Percentiles rank a stretch among this genome's conserved stretches.
Evolutionary conservation across 1,284 basidiomycete genomes (phyloP).

Genomic region (Irpex rosettiformis): DNA sequence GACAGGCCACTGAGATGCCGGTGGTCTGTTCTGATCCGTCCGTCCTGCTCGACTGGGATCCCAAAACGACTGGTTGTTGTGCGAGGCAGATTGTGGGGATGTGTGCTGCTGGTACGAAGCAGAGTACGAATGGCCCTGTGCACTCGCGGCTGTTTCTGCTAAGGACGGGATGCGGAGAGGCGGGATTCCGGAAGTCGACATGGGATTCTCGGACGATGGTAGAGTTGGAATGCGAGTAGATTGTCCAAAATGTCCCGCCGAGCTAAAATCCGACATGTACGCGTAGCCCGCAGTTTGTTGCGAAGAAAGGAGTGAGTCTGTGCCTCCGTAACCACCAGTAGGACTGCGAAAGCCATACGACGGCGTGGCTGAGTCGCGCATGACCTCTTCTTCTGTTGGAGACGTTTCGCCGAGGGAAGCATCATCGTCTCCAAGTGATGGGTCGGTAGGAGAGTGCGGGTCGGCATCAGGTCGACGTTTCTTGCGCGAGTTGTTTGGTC

Average conservation of each 20-base stretch:
- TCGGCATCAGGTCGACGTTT: conserved; percentile 53
- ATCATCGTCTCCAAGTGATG: conserved; percentile 37
- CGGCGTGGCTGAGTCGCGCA: conserved; percentile 20
- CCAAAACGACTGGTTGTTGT: conserved; percentile 19
- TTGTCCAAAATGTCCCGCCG: conserved; percentile 14
- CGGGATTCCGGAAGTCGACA: conserved; percentile 13
- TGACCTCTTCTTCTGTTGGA: conserved; percentile 34
- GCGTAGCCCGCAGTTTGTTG: conserved; percentile 18
- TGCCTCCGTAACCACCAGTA: conserved; percentile 18
- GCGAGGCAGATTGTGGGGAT: conserved; percentile 10
- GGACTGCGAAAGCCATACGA: conserved; percentile 16
- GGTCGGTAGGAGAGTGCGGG: conserved; percentile 27
- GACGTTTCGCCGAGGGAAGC: conserved; percentile 26
- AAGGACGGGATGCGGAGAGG: conserved; percentile 22
- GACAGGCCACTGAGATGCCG: conserved; percentile 22
- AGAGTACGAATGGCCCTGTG: conserved; percentile 16
- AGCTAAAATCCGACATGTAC: conserved; percentile 18
- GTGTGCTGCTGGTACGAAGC: conserved; percentile 14
- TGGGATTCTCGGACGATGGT: conserved; percentile 6
- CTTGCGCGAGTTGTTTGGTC: conserved; percentile 80
- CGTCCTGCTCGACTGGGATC: conserved; percentile 17
- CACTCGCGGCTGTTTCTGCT: conserved; percentile 14
- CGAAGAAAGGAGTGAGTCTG: conserved; percentile 11
- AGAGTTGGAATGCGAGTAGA: conserved; percentile 8
- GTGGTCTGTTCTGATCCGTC: conserved; percentile 16